phyloP scores from a whole-genome alignment of 257 asterid species.

The Ligustrum vulgare region DNA sequence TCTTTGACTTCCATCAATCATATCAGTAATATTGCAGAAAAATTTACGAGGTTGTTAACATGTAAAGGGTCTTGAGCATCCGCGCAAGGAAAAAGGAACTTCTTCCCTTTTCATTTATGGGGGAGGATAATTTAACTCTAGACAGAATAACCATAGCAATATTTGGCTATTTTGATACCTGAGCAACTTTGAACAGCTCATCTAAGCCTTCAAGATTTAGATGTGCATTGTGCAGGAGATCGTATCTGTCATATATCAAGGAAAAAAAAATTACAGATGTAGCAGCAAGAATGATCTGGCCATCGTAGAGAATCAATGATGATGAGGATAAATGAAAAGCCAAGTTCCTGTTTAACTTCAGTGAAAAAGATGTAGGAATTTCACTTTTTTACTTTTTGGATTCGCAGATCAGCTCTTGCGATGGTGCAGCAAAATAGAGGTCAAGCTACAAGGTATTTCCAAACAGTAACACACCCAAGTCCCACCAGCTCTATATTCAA shows the following conservation, averaged over 20 bases:
- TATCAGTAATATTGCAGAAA: neutral
- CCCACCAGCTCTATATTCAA: neutral
- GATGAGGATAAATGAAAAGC: constrained; percentile 1
- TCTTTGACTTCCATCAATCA: neutral
- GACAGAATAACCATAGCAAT: constrained; percentile 14
- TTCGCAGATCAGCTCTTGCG: neutral
- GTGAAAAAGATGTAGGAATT: neutral
- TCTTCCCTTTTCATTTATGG: neutral
- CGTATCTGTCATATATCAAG: constrained; percentile 58
- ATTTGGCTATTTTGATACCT: constrained; percentile 49
- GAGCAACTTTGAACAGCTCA: constrained; percentile 92
- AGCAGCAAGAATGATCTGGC: constrained; percentile 10
- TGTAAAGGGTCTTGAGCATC: neutral
- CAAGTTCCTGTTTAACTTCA: neutral
- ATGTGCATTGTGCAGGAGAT: constrained; percentile 96
- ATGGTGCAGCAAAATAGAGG: neutral
- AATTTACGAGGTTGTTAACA: neutral
- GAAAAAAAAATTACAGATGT: constrained; percentile 15
- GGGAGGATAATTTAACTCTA: constrained; percentile 9
- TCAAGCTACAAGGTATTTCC: neutral
- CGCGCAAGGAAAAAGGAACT: neutral
- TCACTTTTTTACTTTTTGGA: neutral
- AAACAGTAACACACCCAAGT: neutral
- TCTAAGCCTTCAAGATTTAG: constrained; percentile 70
- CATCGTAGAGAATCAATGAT: constrained; percentile 1